Evolutionary conservation across 129 eudicot genomes (phyloP), one percentile per base, ranked within the genome.

Genomic region (Centrapalus pauciflorus): DNA sequence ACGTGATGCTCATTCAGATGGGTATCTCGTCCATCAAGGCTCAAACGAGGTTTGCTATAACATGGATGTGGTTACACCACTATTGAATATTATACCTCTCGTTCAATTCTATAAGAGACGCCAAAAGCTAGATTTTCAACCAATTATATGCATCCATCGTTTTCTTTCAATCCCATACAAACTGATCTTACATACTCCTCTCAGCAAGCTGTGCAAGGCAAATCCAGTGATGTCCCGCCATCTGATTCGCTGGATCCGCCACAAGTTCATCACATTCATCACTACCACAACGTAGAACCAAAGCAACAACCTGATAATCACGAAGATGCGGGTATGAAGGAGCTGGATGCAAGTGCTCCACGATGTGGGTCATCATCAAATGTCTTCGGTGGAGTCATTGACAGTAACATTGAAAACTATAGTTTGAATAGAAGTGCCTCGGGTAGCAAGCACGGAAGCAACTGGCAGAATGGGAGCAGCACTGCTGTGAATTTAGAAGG

Each of bases 371-470:
- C 83, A 28, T n/a, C n/a, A n/a, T 77, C 80, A 51, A 79, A 85
- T 60, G 55, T 66, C 45, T 43, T 62, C 70, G 78, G 71, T 23
- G 80, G 83, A 45, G 66, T 68, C 13, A 56, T 81, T 64, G 83
- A 82, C 57, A 66, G 48, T 58, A 70, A 64, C 58, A 48, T 66
- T 61, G 77, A 61, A 58, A 55, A 82, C 56, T 50, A 40, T 46
- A 83, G 82, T 63, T 49, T 80, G 60, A 76, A 83, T 58, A 78
- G 79, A 74, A 83, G 87, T 70, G 81, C 61, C 54, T 83, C 87
- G 1, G 89, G 90, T 28, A 87, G 95, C 64, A 83, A 83, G 45
- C 80, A 80, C 51, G 84, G 83, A 41, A 86, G 94, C 74, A 86
- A 80, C 37, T 84, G 65, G 50, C 86, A 73, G 70, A 74, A 80